A percentile compares a stretch with the other conserved stretches of the same genome.
These are phyloP conservation scores for Euptelea pleiosperma DNA, from an alignment of 164 flowering plant species.

Conservation along the genomic window DNA sequence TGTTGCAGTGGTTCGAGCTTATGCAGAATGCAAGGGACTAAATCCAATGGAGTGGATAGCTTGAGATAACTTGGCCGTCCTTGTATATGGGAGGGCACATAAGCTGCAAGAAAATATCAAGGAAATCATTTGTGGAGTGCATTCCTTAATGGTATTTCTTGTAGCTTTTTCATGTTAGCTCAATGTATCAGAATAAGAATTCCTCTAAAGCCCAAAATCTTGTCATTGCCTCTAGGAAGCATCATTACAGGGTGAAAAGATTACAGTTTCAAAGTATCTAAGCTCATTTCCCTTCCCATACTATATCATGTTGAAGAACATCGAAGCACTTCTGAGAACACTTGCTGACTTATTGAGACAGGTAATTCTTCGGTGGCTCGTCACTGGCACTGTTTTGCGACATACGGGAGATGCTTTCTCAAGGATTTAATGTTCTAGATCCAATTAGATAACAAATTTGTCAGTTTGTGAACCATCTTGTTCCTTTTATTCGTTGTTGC, in stretches of 20 bases:
- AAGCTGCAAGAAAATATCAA: no score
- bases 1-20: conserved; percentile 67
- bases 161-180: background rate
- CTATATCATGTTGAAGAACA: conserved; percentile 66
- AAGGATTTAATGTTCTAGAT: background rate
- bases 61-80: background rate
- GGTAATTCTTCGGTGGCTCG: conserved; percentile 30
- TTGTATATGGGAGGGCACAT: no score
- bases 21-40: conserved; percentile 43
- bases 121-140: no score
- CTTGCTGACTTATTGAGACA: conserved; percentile 84
- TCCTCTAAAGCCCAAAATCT: background rate
- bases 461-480: background rate
- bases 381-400: no score
- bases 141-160: conserved; percentile 48
- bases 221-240: conserved; percentile 42
- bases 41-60: background rate
- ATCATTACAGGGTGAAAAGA: conserved; percentile 29
- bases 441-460: background rate
- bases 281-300: conserved; percentile 94
- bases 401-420: background rate
- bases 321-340: conserved; percentile 83
- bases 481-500: conserved; percentile 15
- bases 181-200: background rate
- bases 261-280: conserved; percentile 50